A percentile compares a stretch with the other conserved stretches of the same genome.
Conservation (phyloP, 2,329 filamentous ascomycete species). For the Colletotrichum sp. region DNA sequence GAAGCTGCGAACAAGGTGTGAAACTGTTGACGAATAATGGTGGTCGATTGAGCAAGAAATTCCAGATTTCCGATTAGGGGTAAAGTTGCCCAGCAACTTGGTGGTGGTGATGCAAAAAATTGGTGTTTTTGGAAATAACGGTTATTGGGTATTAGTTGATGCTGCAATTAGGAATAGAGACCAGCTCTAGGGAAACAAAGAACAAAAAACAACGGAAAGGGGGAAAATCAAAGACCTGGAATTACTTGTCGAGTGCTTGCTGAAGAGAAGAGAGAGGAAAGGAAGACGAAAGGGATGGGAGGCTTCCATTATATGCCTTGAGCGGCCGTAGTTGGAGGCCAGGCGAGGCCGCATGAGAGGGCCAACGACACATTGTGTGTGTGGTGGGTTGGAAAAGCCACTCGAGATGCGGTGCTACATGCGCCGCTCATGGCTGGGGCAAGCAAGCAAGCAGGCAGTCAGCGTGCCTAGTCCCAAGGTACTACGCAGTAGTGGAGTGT, state of each 20-base stretch:
- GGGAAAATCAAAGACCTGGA: slow-evolving; percentile 57
- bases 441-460: neutral
- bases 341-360: slow-evolving; percentile 3
- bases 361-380: neutral
- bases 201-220: slow-evolving; percentile 41
- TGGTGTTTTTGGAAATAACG: slow-evolving; percentile 22
- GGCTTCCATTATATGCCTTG: slow-evolving; percentile 36
- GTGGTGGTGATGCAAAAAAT: slow-evolving; percentile 2
- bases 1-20: slow-evolving; percentile 31
- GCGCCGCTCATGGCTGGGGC: slow-evolving; percentile 14
- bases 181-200: slow-evolving; percentile 55
- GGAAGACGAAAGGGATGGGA: slow-evolving; percentile 40
- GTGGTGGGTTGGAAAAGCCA: slow-evolving; percentile 7
- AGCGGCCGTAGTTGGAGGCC: slow-evolving; percentile 13
- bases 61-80: slow-evolving; percentile 52
- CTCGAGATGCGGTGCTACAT: slow-evolving; percentile 16
- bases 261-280: slow-evolving; percentile 59
- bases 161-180: slow-evolving; percentile 47
- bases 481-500: slow-evolving; percentile 5
- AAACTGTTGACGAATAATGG: slow-evolving; percentile 17
- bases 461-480: neutral
- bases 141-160: slow-evolving; percentile 28
- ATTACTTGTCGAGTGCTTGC: slow-evolving; percentile 67
- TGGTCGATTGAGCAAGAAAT: slow-evolving; percentile 61
- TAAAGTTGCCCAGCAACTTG: slow-evolving; percentile 49